phyloP scores from a whole-genome alignment of 768 basidiomycete species.

The Boletus bicolor region DNA sequence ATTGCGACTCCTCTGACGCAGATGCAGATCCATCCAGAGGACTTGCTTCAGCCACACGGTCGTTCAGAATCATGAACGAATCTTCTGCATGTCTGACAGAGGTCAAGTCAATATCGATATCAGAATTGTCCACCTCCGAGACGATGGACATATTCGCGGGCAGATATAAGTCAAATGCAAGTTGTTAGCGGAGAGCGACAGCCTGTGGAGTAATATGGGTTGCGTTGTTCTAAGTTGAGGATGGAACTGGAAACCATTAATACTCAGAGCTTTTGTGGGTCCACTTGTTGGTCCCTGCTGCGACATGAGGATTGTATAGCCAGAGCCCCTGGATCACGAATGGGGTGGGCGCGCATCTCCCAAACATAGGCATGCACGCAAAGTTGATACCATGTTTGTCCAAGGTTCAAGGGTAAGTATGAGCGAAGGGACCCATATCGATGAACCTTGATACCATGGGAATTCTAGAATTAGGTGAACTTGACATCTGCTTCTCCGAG shows the following conservation, averaged over 20 bases:
- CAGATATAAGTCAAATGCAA: background rate
- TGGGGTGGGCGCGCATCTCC: slow-evolving; percentile 5
- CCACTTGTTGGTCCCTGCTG: slow-evolving; percentile 7
- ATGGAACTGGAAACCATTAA: background rate
- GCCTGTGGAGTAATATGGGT: background rate
- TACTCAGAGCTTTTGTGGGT: slow-evolving; percentile 15
- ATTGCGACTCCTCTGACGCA: slow-evolving; percentile 10
- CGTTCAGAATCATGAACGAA: slow-evolving; percentile 5
- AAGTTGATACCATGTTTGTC: slow-evolving; percentile 14
- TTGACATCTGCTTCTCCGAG: background rate
- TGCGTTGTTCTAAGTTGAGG: background rate
- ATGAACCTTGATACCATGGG: slow-evolving; percentile 21
- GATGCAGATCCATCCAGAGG: background rate
- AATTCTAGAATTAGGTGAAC: background rate
- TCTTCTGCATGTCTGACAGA: slow-evolving; percentile 8
- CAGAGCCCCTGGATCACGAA: background rate
- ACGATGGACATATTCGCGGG: slow-evolving; percentile 13
- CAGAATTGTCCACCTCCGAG: slow-evolving; percentile 11
- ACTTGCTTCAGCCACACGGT: background rate
- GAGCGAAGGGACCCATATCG: background rate
- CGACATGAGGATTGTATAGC: slow-evolving; percentile 2
- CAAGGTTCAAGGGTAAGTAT: background rate
- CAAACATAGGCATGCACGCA: slow-evolving; percentile 24
- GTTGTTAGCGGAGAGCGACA: background rate
- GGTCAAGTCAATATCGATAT: slow-evolving; percentile 6